Evolutionary conservation across 257 asterid genomes (phyloP).

Genomic region (Ehretia macrophylla): DNA sequence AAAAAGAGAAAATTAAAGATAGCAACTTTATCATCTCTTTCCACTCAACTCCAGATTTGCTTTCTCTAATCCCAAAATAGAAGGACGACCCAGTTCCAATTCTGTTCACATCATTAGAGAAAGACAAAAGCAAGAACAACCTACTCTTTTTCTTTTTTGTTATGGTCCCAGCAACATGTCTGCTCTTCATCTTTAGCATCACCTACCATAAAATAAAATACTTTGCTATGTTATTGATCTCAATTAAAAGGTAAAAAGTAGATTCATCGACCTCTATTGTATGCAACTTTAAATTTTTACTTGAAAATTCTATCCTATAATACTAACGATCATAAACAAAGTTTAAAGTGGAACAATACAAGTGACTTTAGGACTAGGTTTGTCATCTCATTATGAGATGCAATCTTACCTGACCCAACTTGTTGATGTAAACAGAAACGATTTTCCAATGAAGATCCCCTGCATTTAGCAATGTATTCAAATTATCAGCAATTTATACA

Average conservation of each 20-base stretch:
- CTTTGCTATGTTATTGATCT: conserved; percentile 18
- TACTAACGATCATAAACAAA: neutral
- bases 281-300: conserved; percentile 21
- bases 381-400: conserved; percentile 6
- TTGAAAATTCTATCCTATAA: neutral
- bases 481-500: neutral
- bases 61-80: conserved; percentile 87
- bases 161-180: conserved; percentile 92
- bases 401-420: conserved; percentile 68
- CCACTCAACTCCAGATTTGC: conserved; percentile 23
- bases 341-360: neutral
- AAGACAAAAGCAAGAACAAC: conserved; percentile 38
- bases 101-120: conserved; percentile 50
- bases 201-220: conserved; percentile 44
- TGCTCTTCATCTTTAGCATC: conserved; percentile 87
- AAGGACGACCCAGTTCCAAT: conserved; percentile 42
- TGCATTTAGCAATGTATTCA: conserved; percentile 29
- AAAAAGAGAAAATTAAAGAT: conserved; percentile 23
- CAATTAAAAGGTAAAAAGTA: conserved; percentile 23
- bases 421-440: conserved; percentile 85
- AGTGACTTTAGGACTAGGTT: too few relatives aligned
- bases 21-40: conserved; percentile 25
- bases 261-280: conserved; percentile 18
- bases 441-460: conserved; percentile 98
- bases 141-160: conserved; percentile 99